phyloP scores from a whole-genome alignment of 371 early-diverging fungal genomes.

The Rhizomucor miehei region DNA sequence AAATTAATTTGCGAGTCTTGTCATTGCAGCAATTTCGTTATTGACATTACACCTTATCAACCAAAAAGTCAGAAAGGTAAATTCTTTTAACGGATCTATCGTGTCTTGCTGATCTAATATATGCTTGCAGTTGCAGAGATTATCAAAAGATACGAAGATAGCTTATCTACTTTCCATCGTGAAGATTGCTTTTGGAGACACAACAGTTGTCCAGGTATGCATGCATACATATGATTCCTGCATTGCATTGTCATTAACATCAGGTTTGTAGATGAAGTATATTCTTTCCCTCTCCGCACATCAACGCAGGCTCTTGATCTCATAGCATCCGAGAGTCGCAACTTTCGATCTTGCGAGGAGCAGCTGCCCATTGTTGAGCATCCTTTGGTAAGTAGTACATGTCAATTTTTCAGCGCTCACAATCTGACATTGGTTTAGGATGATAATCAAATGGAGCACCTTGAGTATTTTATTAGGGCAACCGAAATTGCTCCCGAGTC shows the following conservation, averaged over 20 bases:
- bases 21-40: conserved; percentile 1
- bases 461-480: conserved; percentile 10
- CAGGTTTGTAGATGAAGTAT: conserved; percentile 5
- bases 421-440: conserved; percentile 4
- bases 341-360: neutral
- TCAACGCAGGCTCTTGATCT: conserved; percentile 6
- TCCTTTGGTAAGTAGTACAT: conserved; percentile 7
- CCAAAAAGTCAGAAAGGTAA: conserved; percentile 5
- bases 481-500: neutral
- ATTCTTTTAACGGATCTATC: neutral
- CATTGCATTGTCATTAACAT: no score
- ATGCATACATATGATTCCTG: no score
- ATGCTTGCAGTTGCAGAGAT: conserved; percentile 2
- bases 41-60: conserved; percentile 4
- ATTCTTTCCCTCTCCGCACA: conserved; percentile 6
- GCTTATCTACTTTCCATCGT: conserved; percentile 4
- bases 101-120: neutral
- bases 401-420: neutral
- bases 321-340: neutral
- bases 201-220: conserved; percentile 10
- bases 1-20: conserved; percentile 7
- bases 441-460: neutral
- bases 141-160: conserved; percentile 3
- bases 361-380: conserved; percentile 8
- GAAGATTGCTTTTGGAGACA: conserved; percentile 8